phyloP scores from a whole-genome alignment of 2,329 filamentous ascomycete species.

The Colletotrichum euphorbiae region DNA sequence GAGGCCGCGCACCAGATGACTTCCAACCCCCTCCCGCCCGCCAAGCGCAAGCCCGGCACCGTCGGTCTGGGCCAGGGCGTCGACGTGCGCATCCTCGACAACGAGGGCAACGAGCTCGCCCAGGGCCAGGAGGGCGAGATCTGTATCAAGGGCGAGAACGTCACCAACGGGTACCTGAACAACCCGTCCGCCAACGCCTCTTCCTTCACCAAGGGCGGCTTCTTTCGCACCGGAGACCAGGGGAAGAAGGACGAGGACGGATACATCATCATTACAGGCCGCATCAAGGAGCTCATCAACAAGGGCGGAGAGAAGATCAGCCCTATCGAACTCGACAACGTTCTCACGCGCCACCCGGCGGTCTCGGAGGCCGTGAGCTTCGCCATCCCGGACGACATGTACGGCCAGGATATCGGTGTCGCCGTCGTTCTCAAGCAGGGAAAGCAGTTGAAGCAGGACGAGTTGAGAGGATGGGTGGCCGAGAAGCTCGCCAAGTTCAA shows the following conservation, averaged over 20 bases:
- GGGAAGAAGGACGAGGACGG: conserved; percentile 83
- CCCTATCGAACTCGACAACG: conserved; percentile 88
- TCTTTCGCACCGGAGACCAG: conserved; percentile 90
- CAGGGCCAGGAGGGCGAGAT: conserved; percentile 83
- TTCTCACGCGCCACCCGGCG: conserved; percentile 77
- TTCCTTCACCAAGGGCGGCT: conserved; percentile 79
- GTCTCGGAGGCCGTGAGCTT: conserved; percentile 86
- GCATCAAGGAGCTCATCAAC: conserved; percentile 94
- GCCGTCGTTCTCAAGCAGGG: conserved; percentile 80
- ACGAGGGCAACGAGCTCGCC: conserved; percentile 73
- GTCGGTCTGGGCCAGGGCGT: conserved; percentile 88
- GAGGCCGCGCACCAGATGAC: conserved; percentile 91
- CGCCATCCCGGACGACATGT: conserved; percentile 83
- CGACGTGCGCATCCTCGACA: conserved; percentile 81
- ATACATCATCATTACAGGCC: conserved; percentile 87
- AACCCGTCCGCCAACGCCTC: conserved; percentile 80
- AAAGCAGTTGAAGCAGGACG: conserved; percentile 65
- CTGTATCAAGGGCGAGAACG: conserved; percentile 83
- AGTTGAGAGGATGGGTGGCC: conserved; percentile 75
- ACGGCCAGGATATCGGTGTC: conserved; percentile 84
- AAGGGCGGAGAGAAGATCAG: conserved; percentile 92
- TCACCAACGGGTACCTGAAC: conserved; percentile 88
- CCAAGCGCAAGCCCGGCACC: conserved; percentile 81
- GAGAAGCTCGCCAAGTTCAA: conserved; percentile 85
- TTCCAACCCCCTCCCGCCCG: conserved; percentile 77